phyloP scores from a whole-genome alignment of 2,329 filamentous ascomycete species.

The Arthrobotrys musiformis region DNA sequence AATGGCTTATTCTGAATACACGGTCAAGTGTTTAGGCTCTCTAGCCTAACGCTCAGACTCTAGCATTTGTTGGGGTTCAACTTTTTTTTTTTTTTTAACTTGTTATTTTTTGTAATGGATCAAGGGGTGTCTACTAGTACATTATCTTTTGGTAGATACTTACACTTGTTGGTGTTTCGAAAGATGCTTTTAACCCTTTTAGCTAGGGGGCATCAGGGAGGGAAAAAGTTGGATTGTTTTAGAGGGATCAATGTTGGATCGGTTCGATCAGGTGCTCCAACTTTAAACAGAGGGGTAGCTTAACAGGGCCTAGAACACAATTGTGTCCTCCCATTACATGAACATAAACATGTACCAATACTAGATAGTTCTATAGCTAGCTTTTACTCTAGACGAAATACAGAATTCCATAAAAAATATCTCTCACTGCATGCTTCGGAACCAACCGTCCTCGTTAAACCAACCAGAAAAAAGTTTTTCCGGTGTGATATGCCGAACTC shows the following conservation, averaged over 20 bases:
- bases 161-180: slow-evolving; percentile 5
- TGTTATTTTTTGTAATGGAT: not conserved
- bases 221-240: slow-evolving; percentile 4
- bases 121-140: slow-evolving; percentile 32
- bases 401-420: not conserved
- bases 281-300: not conserved
- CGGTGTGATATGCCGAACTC: slow-evolving; percentile 1
- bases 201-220: not conserved
- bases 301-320: slow-evolving; percentile 7
- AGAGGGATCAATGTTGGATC: not conserved
- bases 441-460: not conserved
- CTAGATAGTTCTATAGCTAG: slow-evolving; percentile 21
- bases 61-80: slow-evolving; percentile 34
- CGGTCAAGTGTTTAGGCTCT: slow-evolving; percentile 14
- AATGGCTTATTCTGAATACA: slow-evolving; percentile 5
- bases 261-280: not conserved
- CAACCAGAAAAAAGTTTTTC: not conserved
- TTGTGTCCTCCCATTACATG: not conserved
- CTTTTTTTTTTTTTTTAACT: not conserved
- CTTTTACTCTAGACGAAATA: slow-evolving; percentile 14
- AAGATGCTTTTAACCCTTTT: not conserved
- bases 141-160: slow-evolving; percentile 27
- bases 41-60: slow-evolving; percentile 9
- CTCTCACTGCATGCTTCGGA: not conserved
- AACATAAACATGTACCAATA: slow-evolving; percentile 1